These are phyloP conservation scores for Reticulascus tulasneorum DNA, from an alignment of 2,329 filamentous ascomycete species.

Conservation along the genomic window DNA sequence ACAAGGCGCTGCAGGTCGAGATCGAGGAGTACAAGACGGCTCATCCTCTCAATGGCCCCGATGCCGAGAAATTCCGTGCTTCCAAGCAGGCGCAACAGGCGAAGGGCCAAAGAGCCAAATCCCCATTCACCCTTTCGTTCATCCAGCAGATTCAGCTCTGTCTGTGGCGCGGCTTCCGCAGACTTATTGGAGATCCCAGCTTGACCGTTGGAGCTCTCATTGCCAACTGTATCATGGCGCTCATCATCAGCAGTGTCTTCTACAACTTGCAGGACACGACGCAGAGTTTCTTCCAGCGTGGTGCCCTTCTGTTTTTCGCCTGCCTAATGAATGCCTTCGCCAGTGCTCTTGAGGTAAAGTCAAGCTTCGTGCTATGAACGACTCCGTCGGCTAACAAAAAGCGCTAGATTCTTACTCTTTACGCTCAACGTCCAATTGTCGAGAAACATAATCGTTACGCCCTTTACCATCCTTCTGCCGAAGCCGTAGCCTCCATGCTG, in stretches of 20 bases:
- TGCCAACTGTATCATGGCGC: slow-evolving; percentile 70
- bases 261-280: slow-evolving; percentile 68
- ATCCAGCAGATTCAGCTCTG: slow-evolving; percentile 73
- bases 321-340: slow-evolving; percentile 82
- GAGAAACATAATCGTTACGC: slow-evolving; percentile 87
- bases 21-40: slow-evolving; percentile 51
- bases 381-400: slow-evolving; percentile 5
- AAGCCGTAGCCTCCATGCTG: slow-evolving; percentile 84
- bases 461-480: slow-evolving; percentile 83
- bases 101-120: slow-evolving; percentile 58
- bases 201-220: slow-evolving; percentile 65
- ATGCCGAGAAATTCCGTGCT: slow-evolving; percentile 54
- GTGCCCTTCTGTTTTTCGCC: slow-evolving; percentile 81
- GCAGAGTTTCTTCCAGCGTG: slow-evolving; percentile 71
- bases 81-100: slow-evolving; percentile 52
- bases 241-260: slow-evolving; percentile 78
- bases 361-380: slow-evolving; percentile 9
- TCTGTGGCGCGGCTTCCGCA: slow-evolving; percentile 73
- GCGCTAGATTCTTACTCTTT: slow-evolving; percentile 76
- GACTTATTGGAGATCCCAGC: slow-evolving; percentile 72
- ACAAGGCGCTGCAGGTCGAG: slow-evolving; percentile 46
- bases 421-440: slow-evolving; percentile 84
- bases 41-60: slow-evolving; percentile 52
- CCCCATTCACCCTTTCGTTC: slow-evolving; percentile 80
- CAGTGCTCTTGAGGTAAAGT: slow-evolving; percentile 64